Evolutionary conservation across 768 basidiomycete genomes (phyloP), one percentile per base, ranked within the genome.

Genomic region (Mrakia gelida): DNA sequence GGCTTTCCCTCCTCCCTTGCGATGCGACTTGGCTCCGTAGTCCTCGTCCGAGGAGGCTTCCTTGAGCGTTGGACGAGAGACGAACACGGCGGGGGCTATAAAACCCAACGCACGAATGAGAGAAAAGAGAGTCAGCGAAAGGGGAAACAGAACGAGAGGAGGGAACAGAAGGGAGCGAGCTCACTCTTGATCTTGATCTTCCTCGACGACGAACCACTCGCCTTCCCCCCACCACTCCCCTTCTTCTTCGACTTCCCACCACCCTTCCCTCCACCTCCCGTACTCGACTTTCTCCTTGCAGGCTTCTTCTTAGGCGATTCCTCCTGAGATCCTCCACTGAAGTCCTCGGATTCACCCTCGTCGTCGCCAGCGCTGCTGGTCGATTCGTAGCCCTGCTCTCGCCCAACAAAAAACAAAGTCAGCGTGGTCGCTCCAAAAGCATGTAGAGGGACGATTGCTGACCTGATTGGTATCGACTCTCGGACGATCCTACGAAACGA

Each of bases 21-120:
- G 83, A 77, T 84, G 82, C 23, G 82, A 80, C 59, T 82, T 83
- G 52, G 72, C n/a, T 0, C 80, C 82, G 68, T 83, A 83, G 73
- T 84, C 83, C 28, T 83, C 83, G 70, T 82, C 83, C 23, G 82
- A 82, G 23, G 81, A 81, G 9, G 71, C 78, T 18, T 76, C 49
- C 13, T 80, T 80, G 8, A 43, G 41, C 0, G 75, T 32, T 41
- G 79, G 54, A 21, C 81, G 79, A 15, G 80, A 75, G 4, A 82
- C 82, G 75, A 83, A 84, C 54, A 80, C 30, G 9, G 76, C 80
- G 18, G 79, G 43, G 16, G 82, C 80, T 82, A 43, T 26, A 10
- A 52, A 52, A n/a, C n/a, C n/a, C 49, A 21, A 5, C 18, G 49
- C n/a, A n/a, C n/a, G n/a, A n/a, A n/a, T n/a, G n/a, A n/a, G n/a